Evolutionary conservation across 331 rosid genomes (phyloP), one percentile per base, ranked within the genome.

Genomic region (Acacia concinna): DNA sequence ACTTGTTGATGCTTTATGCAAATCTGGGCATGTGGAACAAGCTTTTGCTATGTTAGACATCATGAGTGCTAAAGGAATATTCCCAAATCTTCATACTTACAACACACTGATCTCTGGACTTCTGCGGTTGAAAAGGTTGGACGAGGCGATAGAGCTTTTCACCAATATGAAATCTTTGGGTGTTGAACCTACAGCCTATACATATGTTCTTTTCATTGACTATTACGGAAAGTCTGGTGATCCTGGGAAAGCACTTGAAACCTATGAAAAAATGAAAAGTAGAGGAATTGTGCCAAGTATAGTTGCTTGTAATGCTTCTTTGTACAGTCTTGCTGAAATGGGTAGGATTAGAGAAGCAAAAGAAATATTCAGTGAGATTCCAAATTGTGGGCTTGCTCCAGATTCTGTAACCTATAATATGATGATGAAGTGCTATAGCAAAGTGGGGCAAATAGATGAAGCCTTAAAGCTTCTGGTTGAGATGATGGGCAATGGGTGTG

Each of bases 381-480:
- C 81, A 75, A 79, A 74, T 69, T 87, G 89, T 65, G 99, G 99
- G 65, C 92, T 95, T 77, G 82, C 88, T 27, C 99, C 99, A 3
- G 96, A 95, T 84, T 87, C 94, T 27, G 90, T 90, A 67, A 90
- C 99, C 68, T 95, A 93, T 80, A 95, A 86, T 82, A 90, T 91
- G 89, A 89, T 93, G 97, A 95, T 95, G 92, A 92, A 92, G 84
- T 95, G 99, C 90, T 90, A 88, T 73, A 91, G 91, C 85, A 95
- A 87, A 87, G 91, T 83, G 68, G 99, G 98, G 66, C 82, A 86
- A 83, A 84, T 89, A 78, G 99, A 95, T 78, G 92, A 88, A 64
- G 96, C 98, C 74, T 66, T 85, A 60, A 78, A 88, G 73, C 88
- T 95, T 83, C 89, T 93, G 66, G 79, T 72, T 40, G 89, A 89